Evolutionary conservation across 2,329 filamentous ascomycete genomes (phyloP), one percentile per base, ranked within the genome.

Genomic region (Colletotrichum brevisporum): DNA sequence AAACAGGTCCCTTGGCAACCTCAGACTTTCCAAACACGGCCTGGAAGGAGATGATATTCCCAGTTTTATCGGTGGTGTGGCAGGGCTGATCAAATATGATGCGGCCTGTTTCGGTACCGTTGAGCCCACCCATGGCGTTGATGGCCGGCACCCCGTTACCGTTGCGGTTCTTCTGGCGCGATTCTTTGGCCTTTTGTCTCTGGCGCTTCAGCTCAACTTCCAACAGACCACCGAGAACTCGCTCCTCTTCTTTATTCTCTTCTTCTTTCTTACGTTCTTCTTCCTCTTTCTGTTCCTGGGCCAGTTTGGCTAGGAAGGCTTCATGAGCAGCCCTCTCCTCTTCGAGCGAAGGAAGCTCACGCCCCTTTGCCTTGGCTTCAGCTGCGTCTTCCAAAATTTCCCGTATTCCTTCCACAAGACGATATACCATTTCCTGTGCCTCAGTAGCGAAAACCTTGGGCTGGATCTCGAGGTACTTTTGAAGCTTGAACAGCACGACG

Each of bases 381-480:
- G 94, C 93, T n/a, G 94, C 94, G 78, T 97, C 93, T 79, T 98
- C 94, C 4, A 98, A 85, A 10, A 95, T 90, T 54, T 91, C 90
- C 9, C 94, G 90, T 56, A 93, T 89, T 3, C 88, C 89, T 71
- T 89, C 88, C 10, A 95, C 83, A 39, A 97, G 85, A 63, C 89
- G 86, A 75, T 91, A 86, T 47, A 91, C 83, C 85, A 90, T 91
- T 69, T 87, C 85, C 71, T 89, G 83, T 65, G 86, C 85, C 65
- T 85, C 83, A 31, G 81, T 80, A 36, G 83, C 84, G 68, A 89
- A 84, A 31, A 86, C 76, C 60, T 83, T 86, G 0, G 89, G 88
- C 73, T 89, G 84, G 0, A 84, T 86, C 74, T 91, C 87, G 63
- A 91, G 80, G 61, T 87, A 88, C 63, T 87, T 89, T 71, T 90